Evolutionary conservation across 192 early-diverging fungal species (phyloP).

Genomic region (Coemansia sp.): DNA sequence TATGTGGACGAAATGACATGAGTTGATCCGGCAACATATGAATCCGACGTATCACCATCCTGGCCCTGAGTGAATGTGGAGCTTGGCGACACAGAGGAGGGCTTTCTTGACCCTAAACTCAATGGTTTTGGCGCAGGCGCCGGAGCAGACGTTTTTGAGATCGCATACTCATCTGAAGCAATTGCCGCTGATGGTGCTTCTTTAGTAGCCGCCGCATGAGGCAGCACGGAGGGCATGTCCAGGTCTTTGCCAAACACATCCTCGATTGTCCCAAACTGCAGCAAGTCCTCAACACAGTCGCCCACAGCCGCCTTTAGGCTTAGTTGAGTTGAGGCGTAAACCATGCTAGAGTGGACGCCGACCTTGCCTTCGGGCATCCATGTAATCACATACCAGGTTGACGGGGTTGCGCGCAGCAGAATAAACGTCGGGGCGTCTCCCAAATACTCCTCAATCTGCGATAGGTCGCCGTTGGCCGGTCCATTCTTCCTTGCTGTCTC

Average conservation of each 20-base stretch:
- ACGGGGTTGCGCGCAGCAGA: slow-evolving; percentile 32
- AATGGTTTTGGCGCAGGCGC: slow-evolving; percentile 38
- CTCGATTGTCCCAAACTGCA: slow-evolving; percentile 46
- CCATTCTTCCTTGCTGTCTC: slow-evolving; percentile 44
- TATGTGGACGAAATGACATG: background rate
- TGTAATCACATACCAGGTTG: slow-evolving; percentile 51
- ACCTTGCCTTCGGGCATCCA: slow-evolving; percentile 58
- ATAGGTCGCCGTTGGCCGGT: slow-evolving; percentile 37
- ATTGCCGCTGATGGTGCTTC: background rate
- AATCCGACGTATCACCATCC: background rate
- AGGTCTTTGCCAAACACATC: slow-evolving; percentile 30
- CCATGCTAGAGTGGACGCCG: slow-evolving; percentile 51
- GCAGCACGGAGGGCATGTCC: background rate
- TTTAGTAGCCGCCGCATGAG: background rate
- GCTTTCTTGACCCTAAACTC: slow-evolving; percentile 6
- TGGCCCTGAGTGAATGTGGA: background rate
- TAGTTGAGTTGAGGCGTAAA: slow-evolving; percentile 54
- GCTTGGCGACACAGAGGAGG: background rate
- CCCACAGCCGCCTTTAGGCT: slow-evolving; percentile 51
- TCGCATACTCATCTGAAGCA: background rate
- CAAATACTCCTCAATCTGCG: slow-evolving; percentile 39
- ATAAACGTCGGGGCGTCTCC: slow-evolving; percentile 36
- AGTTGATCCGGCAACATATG: background rate
- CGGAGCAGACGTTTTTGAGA: slow-evolving; percentile 4
- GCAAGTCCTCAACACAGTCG: slow-evolving; percentile 26